A percentile compares a stretch with the other conserved stretches of the same genome.
Evolutionary conservation across 106 monocot genomes (phyloP).

Genomic region (Dendrobium huoshanense): DNA sequence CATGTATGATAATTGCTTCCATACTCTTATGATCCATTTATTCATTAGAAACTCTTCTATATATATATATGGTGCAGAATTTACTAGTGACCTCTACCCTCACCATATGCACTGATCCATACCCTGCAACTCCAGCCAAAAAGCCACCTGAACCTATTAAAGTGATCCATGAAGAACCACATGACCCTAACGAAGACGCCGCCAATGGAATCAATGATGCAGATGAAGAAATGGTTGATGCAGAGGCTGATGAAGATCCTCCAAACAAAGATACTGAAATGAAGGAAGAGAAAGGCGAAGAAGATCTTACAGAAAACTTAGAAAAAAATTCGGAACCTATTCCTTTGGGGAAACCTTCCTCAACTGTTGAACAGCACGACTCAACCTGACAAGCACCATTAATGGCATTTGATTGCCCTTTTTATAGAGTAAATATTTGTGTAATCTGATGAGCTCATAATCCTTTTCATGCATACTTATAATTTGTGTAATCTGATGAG

Average conservation of each 20-base stretch:
- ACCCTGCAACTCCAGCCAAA: conserved; percentile 22
- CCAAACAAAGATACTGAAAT: conserved; percentile 34
- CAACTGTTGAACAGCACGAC: not conserved
- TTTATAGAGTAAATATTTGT: not conserved
- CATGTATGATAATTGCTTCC: too few species aligned
- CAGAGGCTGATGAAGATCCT: conserved; percentile 32
- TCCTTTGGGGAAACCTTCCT: not conserved
- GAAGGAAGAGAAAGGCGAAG: conserved; percentile 38
- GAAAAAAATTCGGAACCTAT: conserved; percentile 4
- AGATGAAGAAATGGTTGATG: conserved; percentile 88
- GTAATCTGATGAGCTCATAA: not conserved
- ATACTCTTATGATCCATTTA: not conserved
- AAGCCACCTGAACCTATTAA: conserved; percentile 4
- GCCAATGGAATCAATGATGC: conserved; percentile 44
- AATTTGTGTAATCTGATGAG: too few species aligned
- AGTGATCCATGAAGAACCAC: conserved; percentile 9
- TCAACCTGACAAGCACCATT: not conserved
- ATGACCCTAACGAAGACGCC: conserved; percentile 6
- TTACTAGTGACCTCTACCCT: conserved; percentile 83
- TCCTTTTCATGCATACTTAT: not conserved
- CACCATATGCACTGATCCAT: conserved; percentile 55
- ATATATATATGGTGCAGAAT: conserved; percentile 40
- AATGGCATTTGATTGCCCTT: not conserved
- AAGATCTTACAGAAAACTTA: not conserved
- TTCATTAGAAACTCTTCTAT: not conserved